These are phyloP conservation scores for Wickerhamiella qilinensis DNA, from an alignment of 805 yeast genomes.

Conservation along the genomic window DNA sequence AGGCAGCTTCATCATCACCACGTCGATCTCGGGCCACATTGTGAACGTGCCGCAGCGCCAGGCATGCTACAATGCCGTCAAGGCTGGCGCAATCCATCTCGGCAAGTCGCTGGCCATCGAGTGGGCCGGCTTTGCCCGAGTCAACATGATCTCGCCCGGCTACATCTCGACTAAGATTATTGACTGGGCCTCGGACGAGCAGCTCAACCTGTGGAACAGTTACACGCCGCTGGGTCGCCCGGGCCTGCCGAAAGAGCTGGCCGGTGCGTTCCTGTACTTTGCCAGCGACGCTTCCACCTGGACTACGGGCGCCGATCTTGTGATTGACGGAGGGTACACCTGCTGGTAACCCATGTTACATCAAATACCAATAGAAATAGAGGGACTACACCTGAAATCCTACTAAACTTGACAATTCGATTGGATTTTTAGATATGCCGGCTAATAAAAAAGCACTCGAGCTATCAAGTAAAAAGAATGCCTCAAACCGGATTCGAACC, in stretches of 20 bases:
- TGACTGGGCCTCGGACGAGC: slow-evolving; percentile 28
- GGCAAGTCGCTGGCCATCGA: slow-evolving; percentile 69
- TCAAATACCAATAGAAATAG: too few species aligned
- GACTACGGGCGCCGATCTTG: slow-evolving; percentile 63
- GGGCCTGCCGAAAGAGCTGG: slow-evolving; percentile 55
- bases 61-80: slow-evolving; percentile 73
- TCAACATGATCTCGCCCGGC: slow-evolving; percentile 74
- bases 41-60: slow-evolving; percentile 79
- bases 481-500: slow-evolving; percentile 63
- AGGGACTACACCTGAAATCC: too few species aligned
- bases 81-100: slow-evolving; percentile 69
- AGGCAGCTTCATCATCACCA: slow-evolving; percentile 72
- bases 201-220: slow-evolving; percentile 30
- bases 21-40: slow-evolving; percentile 80
- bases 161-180: slow-evolving; percentile 61
- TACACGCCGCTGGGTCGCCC: slow-evolving; percentile 40
- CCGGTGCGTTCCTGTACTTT: slow-evolving; percentile 64
- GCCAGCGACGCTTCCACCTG: slow-evolving; percentile 70
- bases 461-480: slow-evolving; percentile 30
- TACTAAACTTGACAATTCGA: too few species aligned
- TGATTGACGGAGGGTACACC: slow-evolving; percentile 67
- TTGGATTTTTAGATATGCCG: too few species aligned
- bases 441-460: too few species aligned
- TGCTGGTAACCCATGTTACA: too few species aligned
- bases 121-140: slow-evolving; percentile 82